Base-by-base conservation (phyloP, 257 asterid species). In the Gentiana straminea region DNA sequence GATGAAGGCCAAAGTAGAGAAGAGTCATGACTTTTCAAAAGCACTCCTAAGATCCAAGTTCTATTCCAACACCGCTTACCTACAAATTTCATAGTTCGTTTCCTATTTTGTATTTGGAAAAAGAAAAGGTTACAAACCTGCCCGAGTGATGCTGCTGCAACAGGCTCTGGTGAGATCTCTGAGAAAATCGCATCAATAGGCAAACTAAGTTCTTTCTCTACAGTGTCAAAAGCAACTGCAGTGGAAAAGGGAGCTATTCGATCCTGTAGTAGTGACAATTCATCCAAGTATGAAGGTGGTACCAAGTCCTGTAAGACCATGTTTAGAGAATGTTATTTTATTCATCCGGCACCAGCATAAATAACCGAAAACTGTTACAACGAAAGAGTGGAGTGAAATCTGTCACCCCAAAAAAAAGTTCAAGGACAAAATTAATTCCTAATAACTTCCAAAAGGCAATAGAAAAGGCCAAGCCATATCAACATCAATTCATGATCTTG, bases 91-190 rank as follows among this genome's bases (percentile, higher is more conserved):
- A 24, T 24, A 24, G 24, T 24, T 24, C 24, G 24, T 24, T 24
- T 24, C 24, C 24, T 24, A 24, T 24, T 24, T 24, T 24, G 24
- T 24, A 24, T 24, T 24, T 5, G 8, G 9, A 56, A 44, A 55
- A 54, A 39, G 12, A 35, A 62, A 54, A 59, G 54, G 39, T 41
- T 55, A 58, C 58, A 56, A 62, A 82, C 98, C 95, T 91, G 98
- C 69, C 98, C 98, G 67, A 91, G 92, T 58, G 98, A 91, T 61
- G 98, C 98, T 48, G 98, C 98, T 62, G 98, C 98, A 13, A 87
- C 86, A 54, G 98, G 98, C 78, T 78, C 95, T 9, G 95, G 92
- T 63, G 98, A 82, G 60, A 91, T 84, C 79, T 91, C 96, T 10
- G 98, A 84, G 77, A 84, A 87, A 62, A 91, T 68, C 49, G 60